Evolutionary conservation across 139 green algal species (phyloP).

Genomic region (Picochlorum sp.): DNA sequence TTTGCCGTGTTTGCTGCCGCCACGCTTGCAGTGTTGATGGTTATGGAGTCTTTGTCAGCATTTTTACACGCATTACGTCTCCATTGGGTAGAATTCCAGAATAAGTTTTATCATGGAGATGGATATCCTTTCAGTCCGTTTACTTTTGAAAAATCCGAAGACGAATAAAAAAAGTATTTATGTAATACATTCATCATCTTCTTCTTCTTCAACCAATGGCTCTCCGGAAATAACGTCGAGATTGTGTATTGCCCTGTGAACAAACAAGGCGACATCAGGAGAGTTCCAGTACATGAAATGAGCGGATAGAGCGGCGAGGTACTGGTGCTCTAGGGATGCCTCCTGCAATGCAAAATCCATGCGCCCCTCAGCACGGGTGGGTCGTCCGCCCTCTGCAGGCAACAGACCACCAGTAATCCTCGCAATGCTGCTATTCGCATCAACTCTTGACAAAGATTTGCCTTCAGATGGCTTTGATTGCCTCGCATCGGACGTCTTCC

Average conservation of each 20-base stretch:
- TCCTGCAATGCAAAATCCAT: constrained; percentile 56
- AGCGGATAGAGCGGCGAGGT: constrained; percentile 32
- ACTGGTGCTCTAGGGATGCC: constrained; percentile 35
- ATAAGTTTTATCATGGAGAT: constrained; percentile 78
- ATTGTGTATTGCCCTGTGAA: constrained; percentile 36
- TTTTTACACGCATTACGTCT: constrained; percentile 97
- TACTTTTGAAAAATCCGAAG: constrained; percentile 46
- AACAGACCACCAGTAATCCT: constrained; percentile 7
- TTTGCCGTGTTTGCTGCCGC: constrained; percentile 86
- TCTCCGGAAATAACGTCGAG: constrained; percentile 36
- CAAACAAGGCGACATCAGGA: constrained; percentile 42
- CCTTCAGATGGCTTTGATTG: neutral
- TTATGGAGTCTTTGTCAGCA: constrained; percentile 94
- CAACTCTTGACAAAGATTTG: neutral
- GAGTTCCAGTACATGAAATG: constrained; percentile 53
- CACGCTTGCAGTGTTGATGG: constrained; percentile 94
- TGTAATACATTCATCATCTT: neutral
- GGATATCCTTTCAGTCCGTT: constrained; percentile 89
- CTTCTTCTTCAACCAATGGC: neutral
- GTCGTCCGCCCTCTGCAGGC: neutral
- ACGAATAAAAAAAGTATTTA: constrained; percentile 19
- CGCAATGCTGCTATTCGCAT: neutral
- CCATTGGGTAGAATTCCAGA: constrained; percentile 94
- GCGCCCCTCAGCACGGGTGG: constrained; percentile 19
- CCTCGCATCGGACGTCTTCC: neutral